A percentile compares a stretch with the other conserved stretches of the same genome.
These are phyloP conservation scores for Phytopythium mirpurense DNA, from an alignment of 352 stramenopile species.

Conservation along the genomic window DNA sequence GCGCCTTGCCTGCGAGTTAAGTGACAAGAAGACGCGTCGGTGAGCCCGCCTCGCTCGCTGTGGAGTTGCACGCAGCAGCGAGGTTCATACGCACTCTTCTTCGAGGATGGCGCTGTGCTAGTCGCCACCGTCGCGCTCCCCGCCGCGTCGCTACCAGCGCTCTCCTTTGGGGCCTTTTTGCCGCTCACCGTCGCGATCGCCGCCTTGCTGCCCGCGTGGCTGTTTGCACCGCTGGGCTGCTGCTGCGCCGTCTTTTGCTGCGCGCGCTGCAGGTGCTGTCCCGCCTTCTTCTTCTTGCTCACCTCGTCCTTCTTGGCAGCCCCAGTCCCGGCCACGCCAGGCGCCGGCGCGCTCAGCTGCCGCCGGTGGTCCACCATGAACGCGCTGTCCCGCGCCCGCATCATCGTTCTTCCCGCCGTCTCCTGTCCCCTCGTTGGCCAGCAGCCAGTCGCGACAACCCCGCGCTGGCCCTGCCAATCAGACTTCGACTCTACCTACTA, in stretches of 20 bases:
- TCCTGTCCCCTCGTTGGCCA: not conserved
- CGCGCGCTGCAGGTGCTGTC: constrained; percentile 8
- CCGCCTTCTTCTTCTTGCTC: constrained; percentile 26
- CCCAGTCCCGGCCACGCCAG: not conserved
- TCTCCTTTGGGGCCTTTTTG: constrained; percentile 6
- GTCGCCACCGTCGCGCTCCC: not conserved
- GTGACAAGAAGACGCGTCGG: too few species aligned
- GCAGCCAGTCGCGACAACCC: constrained; percentile 2
- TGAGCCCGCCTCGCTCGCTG: too few species aligned
- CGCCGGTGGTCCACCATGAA: constrained; percentile 37
- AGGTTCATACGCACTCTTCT: constrained; percentile 7
- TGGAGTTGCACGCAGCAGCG: too few species aligned
- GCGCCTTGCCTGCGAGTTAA: constrained; percentile 20
- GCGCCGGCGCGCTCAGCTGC: constrained; percentile 15
- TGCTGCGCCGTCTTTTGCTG: constrained; percentile 8
- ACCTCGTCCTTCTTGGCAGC: constrained; percentile 23
- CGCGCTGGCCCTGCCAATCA: not conserved
- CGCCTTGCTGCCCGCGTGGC: not conserved
- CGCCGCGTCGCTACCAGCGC: not conserved
- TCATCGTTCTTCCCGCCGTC: constrained; percentile 1
- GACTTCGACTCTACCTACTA: not conserved
- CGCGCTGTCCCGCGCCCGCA: constrained; percentile 37
- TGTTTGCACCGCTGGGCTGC: not conserved
- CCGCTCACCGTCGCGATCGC: not conserved
- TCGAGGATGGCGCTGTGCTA: not conserved